Conservation (phyloP, 768 basidiomycete species). For the Agaricus blazei region DNA sequence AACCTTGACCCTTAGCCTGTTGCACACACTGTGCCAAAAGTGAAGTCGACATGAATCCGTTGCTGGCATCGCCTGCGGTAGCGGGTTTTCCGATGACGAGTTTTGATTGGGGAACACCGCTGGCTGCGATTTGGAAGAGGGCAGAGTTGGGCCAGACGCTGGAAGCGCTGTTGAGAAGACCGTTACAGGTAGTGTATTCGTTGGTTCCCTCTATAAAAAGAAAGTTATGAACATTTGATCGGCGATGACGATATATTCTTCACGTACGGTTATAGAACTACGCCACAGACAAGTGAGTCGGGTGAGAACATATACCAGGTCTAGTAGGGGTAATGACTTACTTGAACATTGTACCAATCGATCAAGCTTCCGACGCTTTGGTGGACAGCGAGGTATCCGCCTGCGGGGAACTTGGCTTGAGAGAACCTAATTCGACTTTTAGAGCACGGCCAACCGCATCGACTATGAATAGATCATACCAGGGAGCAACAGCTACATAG, state of each 20-base stretch:
- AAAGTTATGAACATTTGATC: neutral
- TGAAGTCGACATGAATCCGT: slow-evolving; percentile 56
- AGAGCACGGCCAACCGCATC: neutral
- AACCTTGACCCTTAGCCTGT: slow-evolving; percentile 55
- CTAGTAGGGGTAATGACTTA: slow-evolving; percentile 12
- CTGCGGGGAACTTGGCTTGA: slow-evolving; percentile 34
- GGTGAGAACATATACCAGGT: neutral
- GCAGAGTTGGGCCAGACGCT: slow-evolving; percentile 58
- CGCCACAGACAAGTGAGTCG: neutral
- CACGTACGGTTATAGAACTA: slow-evolving; percentile 43
- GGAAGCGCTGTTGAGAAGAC: slow-evolving; percentile 55
- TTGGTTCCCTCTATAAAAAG: slow-evolving; percentile 45
- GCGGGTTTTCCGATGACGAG: slow-evolving; percentile 77
- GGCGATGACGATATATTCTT: neutral
- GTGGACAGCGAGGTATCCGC: slow-evolving; percentile 57
- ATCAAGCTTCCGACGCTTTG: slow-evolving; percentile 48
- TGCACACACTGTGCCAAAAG: slow-evolving; percentile 58
- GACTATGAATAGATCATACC: slow-evolving; percentile 18
- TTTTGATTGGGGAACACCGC: slow-evolving; percentile 55
- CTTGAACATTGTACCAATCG: slow-evolving; percentile 61
- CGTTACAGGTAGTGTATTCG: slow-evolving; percentile 61
- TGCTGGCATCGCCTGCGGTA: slow-evolving; percentile 42
- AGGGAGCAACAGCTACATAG: slow-evolving; percentile 42
- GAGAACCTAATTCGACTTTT: slow-evolving; percentile 31
- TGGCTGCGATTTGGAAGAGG: slow-evolving; percentile 52